These are phyloP conservation scores for Colletotrichum sublineola DNA, from an alignment of 2,329 filamentous ascomycete species.

Conservation along the genomic window DNA sequence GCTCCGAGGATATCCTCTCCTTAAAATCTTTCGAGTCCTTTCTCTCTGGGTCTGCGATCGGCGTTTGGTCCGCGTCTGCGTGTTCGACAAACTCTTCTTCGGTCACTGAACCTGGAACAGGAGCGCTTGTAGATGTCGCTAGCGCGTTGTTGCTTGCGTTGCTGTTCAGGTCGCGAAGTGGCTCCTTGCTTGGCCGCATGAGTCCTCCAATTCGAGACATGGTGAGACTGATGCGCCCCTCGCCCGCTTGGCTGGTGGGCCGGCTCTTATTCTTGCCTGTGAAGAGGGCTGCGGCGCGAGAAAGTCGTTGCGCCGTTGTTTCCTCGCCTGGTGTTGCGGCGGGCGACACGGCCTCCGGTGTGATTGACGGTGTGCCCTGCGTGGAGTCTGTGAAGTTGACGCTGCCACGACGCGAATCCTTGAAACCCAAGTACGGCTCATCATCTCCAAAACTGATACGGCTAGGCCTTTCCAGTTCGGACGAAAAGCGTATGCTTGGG, in stretches of 20 bases:
- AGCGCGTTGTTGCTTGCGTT: constrained; percentile 39
- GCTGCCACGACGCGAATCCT: constrained; percentile 64
- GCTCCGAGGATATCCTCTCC: constrained; percentile 41
- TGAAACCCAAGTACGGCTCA: constrained; percentile 50
- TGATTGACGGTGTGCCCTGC: constrained; percentile 54
- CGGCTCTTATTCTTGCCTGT: constrained; percentile 64
- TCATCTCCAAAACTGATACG: constrained; percentile 63
- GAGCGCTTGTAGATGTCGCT: constrained; percentile 28
- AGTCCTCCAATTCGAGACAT: constrained; percentile 69
- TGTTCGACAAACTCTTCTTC: constrained; percentile 44
- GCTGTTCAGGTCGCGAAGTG: constrained; percentile 51
- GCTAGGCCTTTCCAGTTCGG: constrained; percentile 63
- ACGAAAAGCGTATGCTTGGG: constrained; percentile 68
- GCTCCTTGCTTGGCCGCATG: constrained; percentile 66
- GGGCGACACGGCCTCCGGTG: constrained; percentile 54
- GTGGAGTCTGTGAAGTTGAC: constrained; percentile 62
- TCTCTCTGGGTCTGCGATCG: constrained; percentile 23
- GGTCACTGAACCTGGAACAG: constrained; percentile 36
- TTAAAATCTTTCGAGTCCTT: constrained; percentile 43
- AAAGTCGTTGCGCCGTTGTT: constrained; percentile 65
- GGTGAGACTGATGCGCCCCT: constrained; percentile 68
- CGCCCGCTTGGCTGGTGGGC: constrained; percentile 70
- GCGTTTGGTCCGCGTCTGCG: constrained; percentile 16
- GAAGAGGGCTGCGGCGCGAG: constrained; percentile 70
- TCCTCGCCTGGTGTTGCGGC: constrained; percentile 64